Evolutionary conservation across 768 basidiomycete genomes (phyloP), one percentile per base, ranked within the genome.

Genomic region (Coprinellus micaceus): DNA sequence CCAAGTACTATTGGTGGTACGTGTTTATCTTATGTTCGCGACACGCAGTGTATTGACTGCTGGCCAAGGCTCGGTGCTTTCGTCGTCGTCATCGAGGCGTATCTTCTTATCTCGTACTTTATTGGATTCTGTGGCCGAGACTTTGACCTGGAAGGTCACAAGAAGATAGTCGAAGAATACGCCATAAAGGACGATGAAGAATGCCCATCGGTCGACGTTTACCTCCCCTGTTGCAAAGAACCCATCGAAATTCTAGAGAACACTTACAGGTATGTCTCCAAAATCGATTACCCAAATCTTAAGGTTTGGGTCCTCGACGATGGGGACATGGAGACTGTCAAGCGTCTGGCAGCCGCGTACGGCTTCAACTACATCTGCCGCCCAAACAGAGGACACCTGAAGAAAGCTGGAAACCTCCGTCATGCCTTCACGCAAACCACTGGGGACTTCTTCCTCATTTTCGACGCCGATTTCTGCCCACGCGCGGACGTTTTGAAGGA

Each of bases 381-480:
- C 29, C 58, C 65, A 52, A 63, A 69, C 53, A 65, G 63, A 36
- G 65, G 62, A 3, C 60, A 64, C 30, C 62, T 67, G 46, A 65
- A 66, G 61, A 69, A 67, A 47, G 66, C 68, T 1, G 66, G 68
- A 9, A 69, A 69, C 40, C 51, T 67, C 25, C 66, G 65, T 12
- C 65, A 65, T 28, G 64, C 66, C 2, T 69, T 69, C 56, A 54
- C 63, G 11, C 61, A 60, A 21, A 69, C 67, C 1, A 37, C 61
- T 29, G 67, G 65, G n/a, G 68, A 67, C 36, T 69, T 64, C 61
- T 69, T 69, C 54, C 61, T 57, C 50, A 64, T 69, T 41, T 69
- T 65, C 61, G 68, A 67, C 54, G 64, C 68, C 19, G 65, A 69
- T 40, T 67, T 67, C 53, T 69, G 68, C 45, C 68, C 68, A 19